Evolutionary conservation across 2,329 filamentous ascomycete species (phyloP), one percentile per base, ranked within the genome.

Genomic region (Claviceps maximensis): DNA sequence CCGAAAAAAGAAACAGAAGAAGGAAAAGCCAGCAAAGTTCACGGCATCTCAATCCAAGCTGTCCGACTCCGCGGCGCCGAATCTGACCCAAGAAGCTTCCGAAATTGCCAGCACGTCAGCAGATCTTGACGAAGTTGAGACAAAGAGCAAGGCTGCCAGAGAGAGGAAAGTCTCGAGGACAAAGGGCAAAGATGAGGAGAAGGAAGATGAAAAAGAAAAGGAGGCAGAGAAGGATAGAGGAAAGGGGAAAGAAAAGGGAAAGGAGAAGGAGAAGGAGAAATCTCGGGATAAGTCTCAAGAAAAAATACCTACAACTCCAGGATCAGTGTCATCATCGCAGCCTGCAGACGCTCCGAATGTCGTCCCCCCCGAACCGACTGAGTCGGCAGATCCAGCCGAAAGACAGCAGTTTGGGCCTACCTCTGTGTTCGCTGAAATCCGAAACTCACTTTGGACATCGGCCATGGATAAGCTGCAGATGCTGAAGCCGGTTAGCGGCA

Each of bases 1-100:
- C 36, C 80, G 87, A 51, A 89, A 89, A 74, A 91, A 89, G 74
- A 93, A 91, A 70, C 80, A 87, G 65, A 89, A 87, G 74, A 91
- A 89, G 69, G 82, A 85, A 60, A 83, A 80, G 60, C 66, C 67
- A 15, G 36, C 52, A 8, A 66, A 67, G 45, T 51, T 60, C 13
- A 12, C 59, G 19, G 44, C 52, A 4, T 6, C 51, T 13, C 55
- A 57, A 17, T 9, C 60, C 36, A 53, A 51, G 17, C 42, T 55
- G 21, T 51, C 38, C 5, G 25, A 29, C 25, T 19, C 49, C 13
- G 21, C 45, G 9, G 10, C 38, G 25, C 12, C 40, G 8, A 38
- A 51, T 21, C 8, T 21, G 10, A 31, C 13, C 17, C 17, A 6
- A 13, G 47, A 31, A 41, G 19, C 46, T 25, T 23, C 47, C 33